Base-by-base conservation (phyloP, 2,329 filamentous ascomycete species). In the Acarospora socialis region DNA sequence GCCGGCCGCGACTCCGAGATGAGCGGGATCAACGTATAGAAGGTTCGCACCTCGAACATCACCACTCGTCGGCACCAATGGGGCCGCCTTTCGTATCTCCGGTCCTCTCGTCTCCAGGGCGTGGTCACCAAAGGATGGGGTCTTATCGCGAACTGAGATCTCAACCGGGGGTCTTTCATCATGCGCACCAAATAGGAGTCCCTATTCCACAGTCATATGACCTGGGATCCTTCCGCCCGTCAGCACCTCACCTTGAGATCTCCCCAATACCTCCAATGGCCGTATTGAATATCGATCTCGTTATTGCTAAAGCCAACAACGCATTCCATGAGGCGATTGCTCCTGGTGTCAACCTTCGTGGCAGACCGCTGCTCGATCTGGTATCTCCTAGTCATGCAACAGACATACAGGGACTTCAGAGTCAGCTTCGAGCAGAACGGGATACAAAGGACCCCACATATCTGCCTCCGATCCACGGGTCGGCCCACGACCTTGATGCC, bases 371-470 rank as follows among this genome's bases (percentile, higher is more conserved):
- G 13, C 44, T 47, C 8, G 60, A 65, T 10, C 46, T 68, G 18
- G 51, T 65, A 4, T 53, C 56, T 21, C 44, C 51, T 4, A 45
- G 52, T 14, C 58, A 63, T 28, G 43, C 47, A 3, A 59, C 63
- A 15, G 51, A 48, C 29, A 50, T 67, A 39, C 54, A 58, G 27
- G 47, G 52, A 9, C 49, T 68, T 20, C 56, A 60, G 23, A 57
- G 53, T 29, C 51, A 56, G 10, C 46, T 68, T 29, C 52, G 61
- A 21, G 54, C 59, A 21, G 65, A 68, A 39, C 47, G 59, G 29
- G 59, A 63, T 23, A 48, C 52, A 18, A 54, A 59, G 21, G 63
- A 67, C 34, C 63, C 64, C 9, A 47, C 61, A 17, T 65, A 63
- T 39, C 57, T 66, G 46, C 56, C 65, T 15, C 61, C 63, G 4